Evolutionary conservation across 768 basidiomycete species (phyloP), one percentile per base, ranked within the genome.

Genomic region (Russula abietina): DNA sequence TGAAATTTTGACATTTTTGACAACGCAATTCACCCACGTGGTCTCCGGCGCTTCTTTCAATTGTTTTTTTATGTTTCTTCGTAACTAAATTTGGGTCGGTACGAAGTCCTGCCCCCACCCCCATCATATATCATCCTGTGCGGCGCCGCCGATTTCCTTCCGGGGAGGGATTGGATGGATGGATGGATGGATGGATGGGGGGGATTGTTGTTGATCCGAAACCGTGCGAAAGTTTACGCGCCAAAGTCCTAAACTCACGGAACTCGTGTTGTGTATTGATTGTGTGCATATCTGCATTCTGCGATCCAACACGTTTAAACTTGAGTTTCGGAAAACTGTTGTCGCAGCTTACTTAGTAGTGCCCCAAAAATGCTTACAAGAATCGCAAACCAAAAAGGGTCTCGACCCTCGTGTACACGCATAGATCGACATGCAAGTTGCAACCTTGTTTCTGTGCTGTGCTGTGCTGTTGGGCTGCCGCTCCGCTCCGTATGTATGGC

Each of bases 371-470:
- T n/a, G n/a, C n/a, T n/a, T n/a, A n/a, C n/a, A n/a, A n/a, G n/a
- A n/a, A n/a, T n/a, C n/a, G n/a, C n/a, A 53, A 26, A 45, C 3
- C n/a, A n/a, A n/a, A 17, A n/a, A 49, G 3, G 46, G 45, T 36
- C 46, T 38, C 33, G 46, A n/a, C 48, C 48, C 63, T 49, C 63
- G 22, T 64, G 63, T 59, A 38, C 52, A 26, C 33, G 16, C 55
- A 38, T 26, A 64, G 62, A 60, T 64, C 58, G 56, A 55, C 48
- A 55, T 54, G 62, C n/a, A n/a, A n/a, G n/a, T n/a, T n/a, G n/a
- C 17, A 59, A 52, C 36, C 28, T n/a, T n/a, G 49, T n/a, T n/a
- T n/a, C n/a, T n/a, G n/a, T 11, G 8, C 22, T 10, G 53, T n/a
- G 62, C 57, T 55, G 57, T 64, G 46, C 54, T 55, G 46, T 41